Percentiles rank a stretch among this genome's conserved stretches.
Evolutionary conservation across 2,329 filamentous ascomycete species (phyloP).

Genomic region (Trichophyton equinum): DNA sequence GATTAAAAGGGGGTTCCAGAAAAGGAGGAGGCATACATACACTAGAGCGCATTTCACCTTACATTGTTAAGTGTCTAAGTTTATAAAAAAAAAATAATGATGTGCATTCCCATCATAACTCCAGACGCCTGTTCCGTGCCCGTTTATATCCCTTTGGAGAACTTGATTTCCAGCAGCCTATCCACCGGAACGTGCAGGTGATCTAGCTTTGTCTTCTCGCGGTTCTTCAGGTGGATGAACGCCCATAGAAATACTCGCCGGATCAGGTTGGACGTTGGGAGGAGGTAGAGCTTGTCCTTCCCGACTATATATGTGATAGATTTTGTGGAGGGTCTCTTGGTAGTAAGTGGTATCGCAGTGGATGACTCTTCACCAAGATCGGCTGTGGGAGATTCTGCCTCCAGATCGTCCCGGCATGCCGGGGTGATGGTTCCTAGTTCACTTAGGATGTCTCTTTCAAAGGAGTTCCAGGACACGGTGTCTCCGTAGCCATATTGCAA

Average conservation of each 20-base stretch:
- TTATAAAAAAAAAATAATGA: background rate
- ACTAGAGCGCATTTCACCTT: too few relatives aligned
- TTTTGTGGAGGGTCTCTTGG: slow-evolving; percentile 4
- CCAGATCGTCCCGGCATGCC: background rate
- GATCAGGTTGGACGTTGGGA: slow-evolving; percentile 18
- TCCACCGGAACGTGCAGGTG: slow-evolving; percentile 27
- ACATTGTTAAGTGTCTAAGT: too few relatives aligned
- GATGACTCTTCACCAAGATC: slow-evolving; percentile 6
- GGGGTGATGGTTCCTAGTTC: slow-evolving; percentile 6
- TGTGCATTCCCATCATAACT: background rate
- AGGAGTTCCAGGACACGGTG: slow-evolving; percentile 8
- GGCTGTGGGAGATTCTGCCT: slow-evolving; percentile 10
- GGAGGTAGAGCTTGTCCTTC: slow-evolving; percentile 30
- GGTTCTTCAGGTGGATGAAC: slow-evolving; percentile 30
- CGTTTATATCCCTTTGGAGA: slow-evolving; percentile 27
- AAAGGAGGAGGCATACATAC: too few relatives aligned
- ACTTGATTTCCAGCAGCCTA: slow-evolving; percentile 30
- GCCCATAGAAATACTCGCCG: slow-evolving; percentile 20
- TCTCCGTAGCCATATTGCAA: slow-evolving; percentile 14
- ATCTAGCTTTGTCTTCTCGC: slow-evolving; percentile 28
- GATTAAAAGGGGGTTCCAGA: too few relatives aligned
- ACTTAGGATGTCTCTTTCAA: slow-evolving; percentile 10
- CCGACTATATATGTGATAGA: slow-evolving; percentile 37
- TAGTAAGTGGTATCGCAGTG: background rate
- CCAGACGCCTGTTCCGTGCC: background rate